Base-by-base conservation (phyloP, 495 filamentous ascomycete genomes). In the Xylaria acuta region DNA sequence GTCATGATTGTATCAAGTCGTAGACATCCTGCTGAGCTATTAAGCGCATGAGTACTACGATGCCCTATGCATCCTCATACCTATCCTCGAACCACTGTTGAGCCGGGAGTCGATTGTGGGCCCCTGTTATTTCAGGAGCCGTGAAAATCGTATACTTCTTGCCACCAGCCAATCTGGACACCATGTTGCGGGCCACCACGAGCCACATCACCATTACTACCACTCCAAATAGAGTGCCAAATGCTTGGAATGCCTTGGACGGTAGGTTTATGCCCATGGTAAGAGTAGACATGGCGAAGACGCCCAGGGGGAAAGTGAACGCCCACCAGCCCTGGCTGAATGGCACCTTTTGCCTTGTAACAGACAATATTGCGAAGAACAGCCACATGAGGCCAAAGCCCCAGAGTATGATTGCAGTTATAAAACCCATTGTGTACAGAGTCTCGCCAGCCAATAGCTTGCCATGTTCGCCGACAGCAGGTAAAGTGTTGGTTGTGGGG, bases 311-410 rank as follows among this genome's bases (percentile, higher is more conserved):
- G 65, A 91, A 92, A 2, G 84, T 89, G 64, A 91, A 91, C 5
- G 85, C 86, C 90, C 90, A 92, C 89, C 89, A 91, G 1, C 89
- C 90, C 75, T 91, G 87, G 67, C 91, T 91, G 76, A 91, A 91
- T 0, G 90, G 88, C 62, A 91, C 90, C 16, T 73, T 83, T 62
- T 70, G 64, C 63, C 75, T 81, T 12, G 79, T 75, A 8, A 65
- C 75, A 43, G 75, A 84, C 7, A 81, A 76, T 47, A 84, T 67
- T 11, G 89, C 90, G 64, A 92, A 87, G 74, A 88, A 86, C 0
- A 91, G 79, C 90, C 90, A 92, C 0, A 90, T 84, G 1, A 92
- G 76, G 0, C 79, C 88, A 73, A 90, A 90, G 0, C 86, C 83
- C 90, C 90, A 92, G 62, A 92, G 72, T 25, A 90, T 82, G 20